Percentiles rank a stretch among this genome's conserved stretches.
phyloP scores from a whole-genome alignment of 306 rosid genomes.

The Nissolia schottii region DNA sequence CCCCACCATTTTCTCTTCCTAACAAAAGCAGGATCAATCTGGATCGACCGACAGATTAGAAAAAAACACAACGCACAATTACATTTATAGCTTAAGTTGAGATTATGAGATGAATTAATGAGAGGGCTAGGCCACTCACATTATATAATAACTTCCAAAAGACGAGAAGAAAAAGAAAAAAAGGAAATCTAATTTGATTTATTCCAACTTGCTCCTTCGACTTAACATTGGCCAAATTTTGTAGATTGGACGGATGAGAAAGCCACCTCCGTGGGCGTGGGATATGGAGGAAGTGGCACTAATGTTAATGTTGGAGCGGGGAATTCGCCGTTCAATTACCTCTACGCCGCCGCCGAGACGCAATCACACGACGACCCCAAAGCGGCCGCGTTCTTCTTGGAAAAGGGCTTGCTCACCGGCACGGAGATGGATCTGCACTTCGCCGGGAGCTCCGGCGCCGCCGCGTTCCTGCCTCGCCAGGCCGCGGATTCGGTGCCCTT shows the following conservation, averaged over 20 bases:
- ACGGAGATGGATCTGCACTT: slow-evolving; percentile 52
- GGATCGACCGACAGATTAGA: background rate
- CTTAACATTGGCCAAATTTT: background rate
- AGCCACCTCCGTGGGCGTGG: slow-evolving; percentile 38
- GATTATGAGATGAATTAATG: background rate
- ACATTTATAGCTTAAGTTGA: no score
- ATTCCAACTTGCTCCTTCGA: background rate
- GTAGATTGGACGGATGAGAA: slow-evolving; percentile 50
- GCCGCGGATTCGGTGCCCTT: slow-evolving; percentile 61
- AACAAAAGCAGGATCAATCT: background rate
- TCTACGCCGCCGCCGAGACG: slow-evolving; percentile 44
- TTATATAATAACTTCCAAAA: background rate
- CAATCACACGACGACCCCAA: slow-evolving; percentile 64
- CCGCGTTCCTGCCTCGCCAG: slow-evolving; percentile 49
- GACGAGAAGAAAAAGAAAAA: no score
- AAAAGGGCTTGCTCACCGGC: slow-evolving; percentile 53
- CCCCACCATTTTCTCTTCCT: no score
- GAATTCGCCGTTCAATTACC: background rate
- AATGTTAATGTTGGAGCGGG: slow-evolving; percentile 44
- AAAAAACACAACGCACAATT: background rate
- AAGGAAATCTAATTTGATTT: background rate
- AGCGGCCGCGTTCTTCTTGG: slow-evolving; percentile 68
- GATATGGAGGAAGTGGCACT: slow-evolving; percentile 38
- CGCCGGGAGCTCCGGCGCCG: slow-evolving; percentile 24
- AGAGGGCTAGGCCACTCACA: background rate